A percentile compares a stretch with the other conserved stretches of the same genome.
Evolutionary conservation across 2,329 filamentous ascomycete species (phyloP).

Genomic region (Teratosphaeria nubilosa): DNA sequence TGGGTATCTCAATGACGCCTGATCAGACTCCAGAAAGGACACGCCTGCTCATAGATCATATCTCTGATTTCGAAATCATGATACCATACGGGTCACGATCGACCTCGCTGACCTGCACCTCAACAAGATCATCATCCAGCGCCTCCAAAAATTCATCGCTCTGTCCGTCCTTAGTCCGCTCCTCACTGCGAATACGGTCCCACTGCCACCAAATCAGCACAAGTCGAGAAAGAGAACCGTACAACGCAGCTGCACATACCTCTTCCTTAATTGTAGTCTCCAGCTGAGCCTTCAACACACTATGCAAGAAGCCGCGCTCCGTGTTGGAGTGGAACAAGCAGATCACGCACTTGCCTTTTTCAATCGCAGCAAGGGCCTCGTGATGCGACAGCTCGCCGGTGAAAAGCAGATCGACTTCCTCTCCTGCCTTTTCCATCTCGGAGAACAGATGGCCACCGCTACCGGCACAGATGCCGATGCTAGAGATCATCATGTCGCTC

Average conservation of each 20-base stretch:
- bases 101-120: slow-evolving; percentile 63
- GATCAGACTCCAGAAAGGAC: not conserved
- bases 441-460: slow-evolving; percentile 71
- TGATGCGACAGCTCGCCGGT: slow-evolving; percentile 93
- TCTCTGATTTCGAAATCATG: slow-evolving; percentile 35
- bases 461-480: slow-evolving; percentile 80
- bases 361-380: slow-evolving; percentile 75
- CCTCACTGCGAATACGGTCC: slow-evolving; percentile 37
- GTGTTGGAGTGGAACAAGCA: slow-evolving; percentile 89
- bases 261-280: slow-evolving; percentile 47
- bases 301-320: slow-evolving; percentile 69
- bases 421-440: slow-evolving; percentile 35
- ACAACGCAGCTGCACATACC: slow-evolving; percentile 1
- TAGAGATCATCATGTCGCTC: slow-evolving; percentile 49
- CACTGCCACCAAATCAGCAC: slow-evolving; percentile 27
- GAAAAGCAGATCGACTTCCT: slow-evolving; percentile 66
- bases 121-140: slow-evolving; percentile 44
- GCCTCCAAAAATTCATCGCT: slow-evolving; percentile 36
- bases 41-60: not conserved
- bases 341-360: slow-evolving; percentile 72
- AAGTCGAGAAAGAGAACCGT: not conserved
- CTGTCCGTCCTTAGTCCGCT: slow-evolving; percentile 20
- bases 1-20: not conserved
- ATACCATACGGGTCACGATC: slow-evolving; percentile 88
- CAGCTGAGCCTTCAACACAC: slow-evolving; percentile 59